A percentile compares a stretch with the other conserved stretches of the same genome.
Conservation (phyloP, 352 stramenopile species). For the Pythium plurisporium region DNA sequence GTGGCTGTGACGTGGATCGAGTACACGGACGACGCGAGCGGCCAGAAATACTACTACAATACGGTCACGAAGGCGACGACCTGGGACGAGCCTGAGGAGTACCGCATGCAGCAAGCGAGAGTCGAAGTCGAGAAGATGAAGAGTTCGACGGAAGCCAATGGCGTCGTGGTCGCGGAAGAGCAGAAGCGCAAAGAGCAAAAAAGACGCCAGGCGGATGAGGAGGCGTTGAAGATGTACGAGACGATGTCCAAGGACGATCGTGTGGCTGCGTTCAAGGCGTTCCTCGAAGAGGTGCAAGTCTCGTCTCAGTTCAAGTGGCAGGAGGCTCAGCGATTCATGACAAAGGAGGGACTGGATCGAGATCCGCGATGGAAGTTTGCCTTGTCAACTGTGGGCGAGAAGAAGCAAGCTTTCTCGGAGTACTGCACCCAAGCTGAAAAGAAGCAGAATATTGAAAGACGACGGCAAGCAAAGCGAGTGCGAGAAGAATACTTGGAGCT, state of each 20-base stretch:
- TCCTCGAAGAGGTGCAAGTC: constrained; percentile 69
- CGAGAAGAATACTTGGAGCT: constrained; percentile 76
- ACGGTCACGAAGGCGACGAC: constrained; percentile 63
- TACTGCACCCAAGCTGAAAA: constrained; percentile 77
- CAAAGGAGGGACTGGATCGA: constrained; percentile 49
- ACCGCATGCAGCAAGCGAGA: constrained; percentile 65
- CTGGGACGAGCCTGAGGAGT: constrained; percentile 80
- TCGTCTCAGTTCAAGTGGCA: constrained; percentile 67
- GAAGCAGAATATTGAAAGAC: constrained; percentile 58
- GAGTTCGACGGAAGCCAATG: constrained; percentile 20
- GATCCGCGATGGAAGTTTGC: constrained; percentile 70
- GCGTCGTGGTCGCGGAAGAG: constrained; percentile 16
- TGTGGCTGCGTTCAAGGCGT: constrained; percentile 61
- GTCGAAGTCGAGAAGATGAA: constrained; percentile 71
- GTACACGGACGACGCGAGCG: constrained; percentile 70
- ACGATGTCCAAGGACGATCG: constrained; percentile 47
- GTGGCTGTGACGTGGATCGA: constrained; percentile 50
- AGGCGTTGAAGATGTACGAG: constrained; percentile 37
- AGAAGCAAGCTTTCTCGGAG: constrained; percentile 82
- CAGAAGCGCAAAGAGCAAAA: constrained; percentile 37
- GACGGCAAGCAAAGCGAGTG: constrained; percentile 60
- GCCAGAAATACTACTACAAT: constrained; percentile 81
- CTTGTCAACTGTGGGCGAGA: constrained; percentile 60
- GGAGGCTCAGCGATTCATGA: constrained; percentile 55
- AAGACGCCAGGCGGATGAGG: constrained; percentile 41